Conservation (phyloP, 106 monocot genomes). For the Dactylorhiza incarnata region DNA sequence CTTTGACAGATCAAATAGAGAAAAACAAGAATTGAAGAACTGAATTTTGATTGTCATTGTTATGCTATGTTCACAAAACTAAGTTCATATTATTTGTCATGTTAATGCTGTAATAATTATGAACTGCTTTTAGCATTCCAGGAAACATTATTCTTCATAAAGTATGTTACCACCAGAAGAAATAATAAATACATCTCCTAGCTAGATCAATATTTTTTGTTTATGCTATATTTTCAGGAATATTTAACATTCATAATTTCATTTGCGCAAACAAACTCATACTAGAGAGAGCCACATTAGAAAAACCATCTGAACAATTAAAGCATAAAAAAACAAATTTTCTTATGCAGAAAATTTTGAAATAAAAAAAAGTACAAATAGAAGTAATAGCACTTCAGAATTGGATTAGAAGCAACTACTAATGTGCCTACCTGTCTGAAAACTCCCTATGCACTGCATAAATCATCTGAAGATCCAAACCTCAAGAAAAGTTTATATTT, state of each 20-base stretch:
- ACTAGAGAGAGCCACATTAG: background rate
- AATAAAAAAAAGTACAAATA: background rate
- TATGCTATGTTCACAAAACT: too few species aligned
- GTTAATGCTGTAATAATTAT: too few species aligned
- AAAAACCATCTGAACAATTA: background rate
- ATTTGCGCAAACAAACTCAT: background rate
- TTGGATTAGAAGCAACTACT: background rate
- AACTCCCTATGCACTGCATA: background rate
- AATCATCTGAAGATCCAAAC: background rate
- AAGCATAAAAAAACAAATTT: background rate
- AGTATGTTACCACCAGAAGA: too few species aligned
- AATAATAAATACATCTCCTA: too few species aligned
- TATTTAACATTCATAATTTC: background rate
- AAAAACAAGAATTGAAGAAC: too few species aligned
- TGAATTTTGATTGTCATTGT: too few species aligned
- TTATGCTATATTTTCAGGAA: too few species aligned
- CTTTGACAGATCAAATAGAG: too few species aligned
- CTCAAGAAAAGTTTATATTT: background rate
- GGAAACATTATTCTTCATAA: too few species aligned
- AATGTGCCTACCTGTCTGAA: background rate
- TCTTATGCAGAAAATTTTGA: background rate
- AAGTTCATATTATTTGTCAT: too few species aligned
- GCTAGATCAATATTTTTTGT: too few species aligned
- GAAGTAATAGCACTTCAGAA: background rate
- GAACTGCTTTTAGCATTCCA: too few species aligned